phyloP scores from a whole-genome alignment of 192 early-diverging fungal genomes.

The Chytriomyces sp. region DNA sequence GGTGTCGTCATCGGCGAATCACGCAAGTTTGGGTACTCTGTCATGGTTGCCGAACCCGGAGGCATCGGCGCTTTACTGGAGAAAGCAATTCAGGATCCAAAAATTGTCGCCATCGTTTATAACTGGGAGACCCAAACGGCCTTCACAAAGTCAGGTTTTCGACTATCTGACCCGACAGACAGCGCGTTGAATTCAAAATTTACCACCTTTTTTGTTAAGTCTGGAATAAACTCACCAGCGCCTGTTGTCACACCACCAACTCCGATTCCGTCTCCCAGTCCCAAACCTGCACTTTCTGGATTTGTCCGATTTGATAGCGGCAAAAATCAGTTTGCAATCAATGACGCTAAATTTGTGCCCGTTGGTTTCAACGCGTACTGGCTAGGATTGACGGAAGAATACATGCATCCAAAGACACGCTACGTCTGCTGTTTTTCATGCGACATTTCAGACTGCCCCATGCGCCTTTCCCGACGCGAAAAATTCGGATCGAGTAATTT shows the following conservation, averaged over 20 bases:
- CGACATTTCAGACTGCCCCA: too few relatives aligned
- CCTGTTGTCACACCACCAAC: too few relatives aligned
- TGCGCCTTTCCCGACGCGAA: too few relatives aligned
- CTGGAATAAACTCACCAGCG: background rate
- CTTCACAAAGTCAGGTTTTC: conserved; percentile 9
- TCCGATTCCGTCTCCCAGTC: background rate
- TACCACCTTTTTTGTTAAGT: background rate
- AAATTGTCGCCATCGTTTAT: too few relatives aligned
- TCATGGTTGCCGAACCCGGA: background rate
- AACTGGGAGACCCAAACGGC: too few relatives aligned
- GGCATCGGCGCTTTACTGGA: background rate
- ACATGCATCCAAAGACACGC: background rate
- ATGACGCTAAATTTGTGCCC: background rate
- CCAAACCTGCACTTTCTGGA: background rate
- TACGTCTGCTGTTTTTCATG: too few relatives aligned
- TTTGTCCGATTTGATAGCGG: background rate
- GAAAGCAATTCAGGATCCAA: too few relatives aligned
- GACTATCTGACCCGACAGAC: background rate
- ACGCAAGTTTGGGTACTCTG: background rate
- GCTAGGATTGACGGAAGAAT: conserved; percentile 9
- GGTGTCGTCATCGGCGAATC: conserved; percentile 15
- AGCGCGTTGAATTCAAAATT: background rate
- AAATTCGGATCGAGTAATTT: too few relatives aligned
- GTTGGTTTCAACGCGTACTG: conserved; percentile 19
- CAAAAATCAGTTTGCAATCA: background rate